Conservation (phyloP, 2,329 filamentous ascomycete genomes). For the Tolypocladium tundrense region DNA sequence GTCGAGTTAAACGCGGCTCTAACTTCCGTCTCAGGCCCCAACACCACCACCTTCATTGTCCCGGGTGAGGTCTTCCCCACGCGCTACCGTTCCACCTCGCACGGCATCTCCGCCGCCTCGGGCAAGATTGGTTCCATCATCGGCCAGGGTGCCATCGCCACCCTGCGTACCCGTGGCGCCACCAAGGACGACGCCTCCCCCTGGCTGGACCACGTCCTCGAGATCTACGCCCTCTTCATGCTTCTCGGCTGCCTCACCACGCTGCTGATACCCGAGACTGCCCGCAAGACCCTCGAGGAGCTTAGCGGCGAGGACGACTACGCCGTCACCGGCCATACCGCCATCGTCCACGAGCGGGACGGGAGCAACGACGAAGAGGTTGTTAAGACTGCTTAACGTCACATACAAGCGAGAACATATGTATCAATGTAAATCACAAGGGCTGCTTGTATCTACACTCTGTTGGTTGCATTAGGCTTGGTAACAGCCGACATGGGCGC, state of each 20-base stretch:
- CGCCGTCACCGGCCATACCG: conserved; percentile 4
- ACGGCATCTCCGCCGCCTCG: conserved; percentile 45
- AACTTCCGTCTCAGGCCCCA: conserved; percentile 26
- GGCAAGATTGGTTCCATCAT: conserved; percentile 49
- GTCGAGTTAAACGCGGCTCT: background rate
- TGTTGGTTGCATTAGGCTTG: background rate
- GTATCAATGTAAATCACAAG: background rate
- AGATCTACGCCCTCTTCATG: conserved; percentile 72
- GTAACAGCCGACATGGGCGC: background rate
- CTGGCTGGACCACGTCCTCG: conserved; percentile 69
- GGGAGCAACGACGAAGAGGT: conserved; percentile 1
- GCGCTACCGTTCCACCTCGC: conserved; percentile 45
- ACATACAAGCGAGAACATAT: background rate
- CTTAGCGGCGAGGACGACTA: conserved; percentile 31
- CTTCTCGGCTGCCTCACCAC: conserved; percentile 59
- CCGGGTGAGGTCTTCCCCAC: conserved; percentile 48
- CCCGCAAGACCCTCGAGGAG: conserved; percentile 62
- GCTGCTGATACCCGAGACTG: conserved; percentile 63
- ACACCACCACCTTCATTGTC: conserved; percentile 47
- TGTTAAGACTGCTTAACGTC: conserved; percentile 2
- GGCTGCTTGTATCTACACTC: background rate
- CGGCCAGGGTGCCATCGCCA: conserved; percentile 46
- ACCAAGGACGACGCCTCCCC: conserved; percentile 31
- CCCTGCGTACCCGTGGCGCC: conserved; percentile 36
- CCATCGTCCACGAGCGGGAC: background rate